phyloP scores from a whole-genome alignment of 140 eudicot genomes.

The Flaveria floridana region DNA sequence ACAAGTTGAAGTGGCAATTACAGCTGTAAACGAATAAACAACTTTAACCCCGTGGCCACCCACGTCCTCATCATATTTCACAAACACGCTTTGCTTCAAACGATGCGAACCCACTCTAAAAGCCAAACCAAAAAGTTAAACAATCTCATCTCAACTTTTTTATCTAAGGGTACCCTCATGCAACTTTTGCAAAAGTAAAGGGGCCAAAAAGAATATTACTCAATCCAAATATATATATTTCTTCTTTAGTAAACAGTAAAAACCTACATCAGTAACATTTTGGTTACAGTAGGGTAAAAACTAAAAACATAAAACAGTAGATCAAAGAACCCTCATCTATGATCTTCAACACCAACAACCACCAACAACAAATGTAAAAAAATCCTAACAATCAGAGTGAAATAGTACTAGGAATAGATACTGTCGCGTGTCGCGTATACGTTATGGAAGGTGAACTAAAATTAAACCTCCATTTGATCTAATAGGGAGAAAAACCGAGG shows the following conservation, averaged over 20 bases:
- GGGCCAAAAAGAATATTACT: slow-evolving; percentile 33
- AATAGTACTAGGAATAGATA: slow-evolving; percentile 18
- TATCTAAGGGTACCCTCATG: slow-evolving; percentile 31
- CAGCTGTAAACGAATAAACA: slow-evolving; percentile 30
- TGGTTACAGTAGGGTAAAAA: slow-evolving; percentile 38
- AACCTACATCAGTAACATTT: slow-evolving; percentile 41
- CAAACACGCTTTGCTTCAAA: slow-evolving; percentile 49
- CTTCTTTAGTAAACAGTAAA: slow-evolving; percentile 9
- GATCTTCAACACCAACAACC: slow-evolving; percentile 33
- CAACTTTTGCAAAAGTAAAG: slow-evolving; percentile 41
- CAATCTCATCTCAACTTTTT: slow-evolving; percentile 4
- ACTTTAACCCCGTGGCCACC: slow-evolving; percentile 41
- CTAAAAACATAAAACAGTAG: slow-evolving; percentile 19
- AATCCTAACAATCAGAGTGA: slow-evolving; percentile 27
- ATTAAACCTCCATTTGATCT: slow-evolving; percentile 52
- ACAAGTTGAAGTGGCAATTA: slow-evolving; percentile 24
- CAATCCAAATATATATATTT: slow-evolving; percentile 6
- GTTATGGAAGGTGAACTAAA: slow-evolving; percentile 56
- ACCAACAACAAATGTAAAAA: slow-evolving; percentile 15
- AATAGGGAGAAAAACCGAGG: slow-evolving; percentile 37
- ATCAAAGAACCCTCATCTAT: slow-evolving; percentile 29
- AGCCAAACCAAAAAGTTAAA: slow-evolving; percentile 41
- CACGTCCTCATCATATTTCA: slow-evolving; percentile 45
- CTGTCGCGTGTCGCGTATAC: slow-evolving; percentile 16
- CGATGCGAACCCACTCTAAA: slow-evolving; percentile 44